Percentiles rank a stretch among this genome's conserved stretches.
phyloP scores from a whole-genome alignment of 768 basidiomycete genomes.

The Russula olivacea region DNA sequence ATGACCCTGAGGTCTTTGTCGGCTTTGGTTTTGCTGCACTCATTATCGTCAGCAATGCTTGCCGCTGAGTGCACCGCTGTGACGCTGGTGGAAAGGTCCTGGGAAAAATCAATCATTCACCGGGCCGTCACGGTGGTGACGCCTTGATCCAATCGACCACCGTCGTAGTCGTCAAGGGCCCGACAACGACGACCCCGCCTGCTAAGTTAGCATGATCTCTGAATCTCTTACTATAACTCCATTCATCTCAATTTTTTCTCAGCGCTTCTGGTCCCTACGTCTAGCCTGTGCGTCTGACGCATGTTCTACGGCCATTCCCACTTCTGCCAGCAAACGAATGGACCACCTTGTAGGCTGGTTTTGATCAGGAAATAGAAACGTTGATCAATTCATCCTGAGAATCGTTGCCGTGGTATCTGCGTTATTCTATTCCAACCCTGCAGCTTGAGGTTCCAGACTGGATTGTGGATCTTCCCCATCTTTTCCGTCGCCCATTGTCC shows the following conservation, averaged over 20 bases:
- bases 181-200: neutral
- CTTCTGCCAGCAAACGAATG: neutral
- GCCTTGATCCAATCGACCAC: neutral
- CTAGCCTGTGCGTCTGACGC: neutral
- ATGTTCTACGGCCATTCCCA: neutral
- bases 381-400: neutral
- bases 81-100: neutral
- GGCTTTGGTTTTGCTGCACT: constrained; percentile 20
- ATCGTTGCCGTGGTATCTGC: neutral
- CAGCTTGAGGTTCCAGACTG: neutral
- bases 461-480: neutral
- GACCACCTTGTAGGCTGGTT: neutral
- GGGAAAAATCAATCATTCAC: too few species aligned
- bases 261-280: neutral
- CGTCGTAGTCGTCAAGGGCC: neutral
- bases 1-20: constrained; percentile 17
- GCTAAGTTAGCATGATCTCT: neutral
- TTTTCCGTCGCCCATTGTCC: neutral
- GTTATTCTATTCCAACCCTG: neutral
- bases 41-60: constrained; percentile 11
- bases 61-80: too few species aligned
- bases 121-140: neutral
- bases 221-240: neutral
- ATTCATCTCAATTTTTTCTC: neutral
- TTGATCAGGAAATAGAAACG: neutral